phyloP scores from a whole-genome alignment of 2,329 filamentous ascomycete species.

The Phoma sp. region DNA sequence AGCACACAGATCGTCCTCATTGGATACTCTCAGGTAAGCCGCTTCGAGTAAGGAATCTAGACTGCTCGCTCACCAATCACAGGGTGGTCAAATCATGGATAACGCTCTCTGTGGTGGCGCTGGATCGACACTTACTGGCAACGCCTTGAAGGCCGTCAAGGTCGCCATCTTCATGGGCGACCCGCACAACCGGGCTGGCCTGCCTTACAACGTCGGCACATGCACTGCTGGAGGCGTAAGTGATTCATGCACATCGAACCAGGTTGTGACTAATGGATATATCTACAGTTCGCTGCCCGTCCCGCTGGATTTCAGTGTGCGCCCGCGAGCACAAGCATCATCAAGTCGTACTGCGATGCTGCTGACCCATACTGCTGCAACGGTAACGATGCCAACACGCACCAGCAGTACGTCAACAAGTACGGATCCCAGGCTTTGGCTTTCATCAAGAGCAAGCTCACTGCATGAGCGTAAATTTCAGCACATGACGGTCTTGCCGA shows the following conservation, averaged over 20 bases:
- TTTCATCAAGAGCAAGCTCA: conserved; percentile 65
- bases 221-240: conserved; percentile 65
- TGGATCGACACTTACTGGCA: conserved; percentile 55
- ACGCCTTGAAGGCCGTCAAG: conserved; percentile 63
- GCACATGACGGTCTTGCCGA: background rate
- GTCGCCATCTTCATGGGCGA: conserved; percentile 71
- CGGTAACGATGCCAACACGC: conserved; percentile 64
- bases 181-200: conserved; percentile 62
- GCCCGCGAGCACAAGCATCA: conserved; percentile 59
- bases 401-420: conserved; percentile 67
- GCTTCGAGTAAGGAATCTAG: background rate
- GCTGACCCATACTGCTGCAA: conserved; percentile 71
- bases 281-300: conserved; percentile 64
- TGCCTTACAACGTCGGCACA: conserved; percentile 67
- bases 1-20: conserved; percentile 65
- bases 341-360: conserved; percentile 70
- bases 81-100: conserved; percentile 69
- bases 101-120: conserved; percentile 66
- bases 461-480: conserved; percentile 28
- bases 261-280: background rate
- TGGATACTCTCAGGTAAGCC: conserved; percentile 66
- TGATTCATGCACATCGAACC: conserved; percentile 15
- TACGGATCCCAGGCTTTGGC: conserved; percentile 65
- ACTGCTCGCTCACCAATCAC: conserved; percentile 10
- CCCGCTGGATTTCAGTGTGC: conserved; percentile 63